Percentiles rank a stretch among this genome's conserved stretches.
These are phyloP conservation scores for Byssoonygena ceratinophila DNA, from an alignment of 2,329 filamentous ascomycete species.

Conservation along the genomic window DNA sequence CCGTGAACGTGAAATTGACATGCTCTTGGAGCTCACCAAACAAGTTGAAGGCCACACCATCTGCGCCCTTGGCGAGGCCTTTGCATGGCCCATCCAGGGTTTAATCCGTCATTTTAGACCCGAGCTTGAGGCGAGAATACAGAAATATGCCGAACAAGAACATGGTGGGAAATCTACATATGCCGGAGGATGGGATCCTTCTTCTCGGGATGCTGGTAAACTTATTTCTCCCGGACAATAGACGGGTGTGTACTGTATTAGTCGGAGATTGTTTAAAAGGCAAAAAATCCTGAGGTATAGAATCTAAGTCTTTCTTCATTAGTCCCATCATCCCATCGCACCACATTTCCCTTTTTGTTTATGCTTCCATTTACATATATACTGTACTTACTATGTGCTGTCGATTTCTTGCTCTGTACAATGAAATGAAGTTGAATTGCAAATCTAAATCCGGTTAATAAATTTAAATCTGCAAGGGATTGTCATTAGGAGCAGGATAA, in stretches of 20 bases:
- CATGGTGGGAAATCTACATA: slow-evolving; percentile 57
- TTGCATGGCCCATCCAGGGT: slow-evolving; percentile 96
- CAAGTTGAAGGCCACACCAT: slow-evolving; percentile 99
- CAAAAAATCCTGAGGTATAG: slow-evolving; percentile 6
- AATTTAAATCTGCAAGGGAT: too few relatives aligned
- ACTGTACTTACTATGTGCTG: not conserved
- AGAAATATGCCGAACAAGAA: slow-evolving; percentile 63
- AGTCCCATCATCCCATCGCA: too few relatives aligned
- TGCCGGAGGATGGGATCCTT: slow-evolving; percentile 78
- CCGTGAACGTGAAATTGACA: slow-evolving; percentile 87
- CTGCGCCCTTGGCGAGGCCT: slow-evolving; percentile 93
- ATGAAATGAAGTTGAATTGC: not conserved
- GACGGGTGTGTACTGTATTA: slow-evolving; percentile 18
- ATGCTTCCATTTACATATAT: not conserved
- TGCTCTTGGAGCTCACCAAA: slow-evolving; percentile 98
- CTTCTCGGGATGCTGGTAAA: slow-evolving; percentile 65
- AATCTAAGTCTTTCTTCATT: not conserved
- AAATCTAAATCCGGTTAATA: too few relatives aligned
- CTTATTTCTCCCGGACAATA: slow-evolving; percentile 86
- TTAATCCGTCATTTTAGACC: slow-evolving; percentile 97
- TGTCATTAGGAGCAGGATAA: not conserved
- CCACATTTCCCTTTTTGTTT: not conserved
- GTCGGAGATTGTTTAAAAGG: not conserved
- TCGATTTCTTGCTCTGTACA: slow-evolving; percentile 2
- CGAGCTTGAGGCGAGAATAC: slow-evolving; percentile 84